Base-by-base conservation (phyloP, 306 rosid genomes). In the cucumber (Cucumis sativus) region DNA sequence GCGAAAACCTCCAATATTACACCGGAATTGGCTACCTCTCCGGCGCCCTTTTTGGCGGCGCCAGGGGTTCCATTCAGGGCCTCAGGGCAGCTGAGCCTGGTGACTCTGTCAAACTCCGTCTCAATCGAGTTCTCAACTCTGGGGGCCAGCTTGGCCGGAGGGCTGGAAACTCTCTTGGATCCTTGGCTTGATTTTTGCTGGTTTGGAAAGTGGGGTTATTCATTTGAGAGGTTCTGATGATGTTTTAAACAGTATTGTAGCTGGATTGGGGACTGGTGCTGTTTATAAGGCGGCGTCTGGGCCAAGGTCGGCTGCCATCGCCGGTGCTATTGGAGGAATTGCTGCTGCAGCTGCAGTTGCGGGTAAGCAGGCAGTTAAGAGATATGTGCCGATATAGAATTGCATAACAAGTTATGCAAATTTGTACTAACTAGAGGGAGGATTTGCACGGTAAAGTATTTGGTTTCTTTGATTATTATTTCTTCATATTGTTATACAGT, bases 211-310 rank as follows among this genome's bases (percentile, higher is more conserved):
- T 23, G 84, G 83, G 45, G 79, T 86, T 51, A 72, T 77, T 39
- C 80, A 83, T 7, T 18, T 78, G 18, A 85, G 93, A 39, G 91
- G 83, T 0, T 77, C 71, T 12, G 96, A 90, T 74, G 90, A 90
- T 62, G 72, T 90, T 4, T 78, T 87, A 69, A 90, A 87, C 74
- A 90, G 86, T 23, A 83, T 90, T 0, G 82, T 78, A 5, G 96
- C 96, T 1, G 93, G 96, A 9, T 87, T 90, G 14, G 96, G 91
- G 16, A 88, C 91, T 30, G 96, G 96, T 10, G 91, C 91, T 1
- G 78, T 90, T 49, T 90, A 85, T 59, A 80, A 83, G 58, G 91
- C 87, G 12, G 91, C 91, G 3, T 74, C 86, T 0, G 92, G 96
- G 5, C 91, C 91, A 0, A 74, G 96, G 25, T 90, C 92, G 2